A percentile compares a stretch with the other conserved stretches of the same genome.
Conservation (phyloP, 176 grass and related monocot species). For the Rhynchospora tenuis region DNA sequence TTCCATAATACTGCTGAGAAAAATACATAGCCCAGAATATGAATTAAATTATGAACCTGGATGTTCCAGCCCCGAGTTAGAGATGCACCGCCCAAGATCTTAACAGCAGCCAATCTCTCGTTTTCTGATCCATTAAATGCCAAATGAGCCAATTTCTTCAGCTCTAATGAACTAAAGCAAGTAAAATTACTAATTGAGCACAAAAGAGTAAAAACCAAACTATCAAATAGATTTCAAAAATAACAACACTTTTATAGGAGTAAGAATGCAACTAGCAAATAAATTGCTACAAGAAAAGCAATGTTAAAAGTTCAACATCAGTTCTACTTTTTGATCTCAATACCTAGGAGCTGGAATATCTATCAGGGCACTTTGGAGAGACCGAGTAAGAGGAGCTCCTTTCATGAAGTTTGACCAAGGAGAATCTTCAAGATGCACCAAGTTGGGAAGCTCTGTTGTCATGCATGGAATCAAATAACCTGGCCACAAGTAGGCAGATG, state of each 20-base stretch:
- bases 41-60: background rate
- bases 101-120: conserved; percentile 5
- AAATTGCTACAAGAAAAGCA: too few relatives aligned
- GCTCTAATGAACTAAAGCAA: background rate
- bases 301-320: background rate
- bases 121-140: conserved; percentile 19
- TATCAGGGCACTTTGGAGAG: background rate
- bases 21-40: too few relatives aligned
- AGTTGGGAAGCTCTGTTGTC: background rate
- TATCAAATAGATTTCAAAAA: too few relatives aligned
- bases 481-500: conserved; percentile 19
- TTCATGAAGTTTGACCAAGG: conserved; percentile 1
- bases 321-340: background rate
- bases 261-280: too few relatives aligned
- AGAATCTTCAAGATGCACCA: background rate
- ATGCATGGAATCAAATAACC: conserved; percentile 10
- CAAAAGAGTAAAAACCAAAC: too few relatives aligned
- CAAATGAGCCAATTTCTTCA: conserved; percentile 4
- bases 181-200: background rate
- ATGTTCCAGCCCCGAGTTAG: conserved; percentile 14
- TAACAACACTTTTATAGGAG: too few relatives aligned
- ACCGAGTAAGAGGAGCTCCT: background rate
- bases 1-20: too few relatives aligned
- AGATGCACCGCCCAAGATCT: conserved; percentile 2
- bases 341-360: conserved; percentile 16